These are phyloP conservation scores for Malassezia nana DNA, from an alignment of 1,284 basidiomycete species.

Conservation along the genomic window DNA sequence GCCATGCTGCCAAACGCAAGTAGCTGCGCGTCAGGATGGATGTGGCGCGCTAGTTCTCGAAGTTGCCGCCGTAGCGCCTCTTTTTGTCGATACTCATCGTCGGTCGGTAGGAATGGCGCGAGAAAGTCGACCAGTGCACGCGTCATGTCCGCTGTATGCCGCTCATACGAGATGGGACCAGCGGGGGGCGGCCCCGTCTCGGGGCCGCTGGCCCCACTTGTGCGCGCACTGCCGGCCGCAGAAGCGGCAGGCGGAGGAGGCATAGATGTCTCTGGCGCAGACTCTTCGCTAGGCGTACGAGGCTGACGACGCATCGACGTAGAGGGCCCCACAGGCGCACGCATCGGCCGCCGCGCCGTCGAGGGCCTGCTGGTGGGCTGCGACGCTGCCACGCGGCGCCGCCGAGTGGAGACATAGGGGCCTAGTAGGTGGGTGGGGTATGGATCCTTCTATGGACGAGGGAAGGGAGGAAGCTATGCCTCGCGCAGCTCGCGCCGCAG, in stretches of 20 bases:
- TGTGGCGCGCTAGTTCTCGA: slow-evolving; percentile 82
- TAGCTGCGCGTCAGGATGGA: slow-evolving; percentile 81
- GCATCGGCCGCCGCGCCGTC: not conserved
- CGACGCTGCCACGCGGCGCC: too few relatives aligned
- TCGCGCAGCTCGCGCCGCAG: not conserved
- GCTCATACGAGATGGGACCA: slow-evolving; percentile 24
- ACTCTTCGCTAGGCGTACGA: not conserved
- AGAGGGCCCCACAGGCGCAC: not conserved
- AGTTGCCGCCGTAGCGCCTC: slow-evolving; percentile 90
- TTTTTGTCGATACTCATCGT: slow-evolving; percentile 54
- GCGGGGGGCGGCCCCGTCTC: not conserved
- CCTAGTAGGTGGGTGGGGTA: not conserved
- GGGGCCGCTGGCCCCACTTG: too few relatives aligned
- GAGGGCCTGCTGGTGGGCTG: too few relatives aligned
- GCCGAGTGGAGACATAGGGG: not conserved
- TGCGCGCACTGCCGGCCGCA: not conserved
- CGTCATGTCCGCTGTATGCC: slow-evolving; percentile 40
- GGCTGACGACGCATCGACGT: not conserved
- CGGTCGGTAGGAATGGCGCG: slow-evolving; percentile 42
- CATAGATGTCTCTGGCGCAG: not conserved
- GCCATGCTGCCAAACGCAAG: slow-evolving; percentile 82
- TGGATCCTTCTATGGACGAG: slow-evolving; percentile 8
- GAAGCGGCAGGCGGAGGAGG: too few relatives aligned
- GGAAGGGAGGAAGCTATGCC: not conserved
- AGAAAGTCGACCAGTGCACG: slow-evolving; percentile 44